Base-by-base conservation (phyloP, 2,329 filamentous ascomycete species). In the Fusarium sp. region DNA sequence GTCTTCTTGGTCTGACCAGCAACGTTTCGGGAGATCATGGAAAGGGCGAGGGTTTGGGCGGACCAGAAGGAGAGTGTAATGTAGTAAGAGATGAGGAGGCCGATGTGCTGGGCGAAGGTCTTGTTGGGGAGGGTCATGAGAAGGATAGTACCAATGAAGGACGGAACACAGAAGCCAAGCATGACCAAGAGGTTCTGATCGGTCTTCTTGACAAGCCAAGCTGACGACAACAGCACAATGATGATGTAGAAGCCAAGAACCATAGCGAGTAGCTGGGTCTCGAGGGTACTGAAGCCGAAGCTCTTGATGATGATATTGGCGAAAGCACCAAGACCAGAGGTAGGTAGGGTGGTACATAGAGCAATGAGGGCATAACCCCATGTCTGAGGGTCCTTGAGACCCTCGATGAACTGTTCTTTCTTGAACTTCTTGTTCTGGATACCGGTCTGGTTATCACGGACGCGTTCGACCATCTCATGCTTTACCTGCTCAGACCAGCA, bases 1-100 rank as follows among this genome's bases (percentile, higher is more conserved):
- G 86, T 85, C 77, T 92, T 93, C 80, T 94, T 94, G 3, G 91
- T 93, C 71, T 92, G 90, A 0, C 91, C 91, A 26, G 88, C 91
- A 11, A 92, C 82, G 73, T 93, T 93, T 17, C 90, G 85, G 1
- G 88, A 88, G 58, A 92, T 84, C 82, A 93, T 85, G 15, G 89
- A 90, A 71, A 93, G 84, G 9, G 86, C 83, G 14, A 93, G 81
- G 3, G 89, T 91, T 73, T 91, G 88, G 0, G 90, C 91, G 0
- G 91, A 90, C 91, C 91, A 94, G 85, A 94, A 94, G 7, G 90
- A 92, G 18, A 93, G 84, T 0, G 89, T 90, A 65, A 94, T 90
- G 80, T 94, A 94, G 83, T 94, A 94, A 74, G 85, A 87, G 73
- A 94, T 87, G 15, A 94, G 81, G 1, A 94, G 84, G 7, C 91